phyloP scores from a whole-genome alignment of 2,329 filamentous ascomycete genomes.

The Metarhizium guizhouense region DNA sequence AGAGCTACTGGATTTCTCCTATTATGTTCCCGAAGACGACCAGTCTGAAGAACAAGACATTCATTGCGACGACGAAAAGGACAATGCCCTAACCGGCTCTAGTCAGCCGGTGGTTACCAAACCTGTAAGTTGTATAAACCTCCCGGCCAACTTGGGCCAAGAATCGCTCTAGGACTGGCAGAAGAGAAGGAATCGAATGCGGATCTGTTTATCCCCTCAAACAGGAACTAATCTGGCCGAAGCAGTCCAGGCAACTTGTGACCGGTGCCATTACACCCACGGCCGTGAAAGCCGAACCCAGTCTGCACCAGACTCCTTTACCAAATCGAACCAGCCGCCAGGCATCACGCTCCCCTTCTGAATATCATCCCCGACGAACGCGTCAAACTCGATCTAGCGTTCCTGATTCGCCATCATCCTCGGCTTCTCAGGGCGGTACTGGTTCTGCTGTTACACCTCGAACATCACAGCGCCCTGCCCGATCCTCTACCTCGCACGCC shows the following conservation, averaged over 20 bases:
- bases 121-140: constrained; percentile 12
- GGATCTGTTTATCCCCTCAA: not conserved
- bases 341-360: constrained; percentile 24
- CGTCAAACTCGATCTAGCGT: constrained; percentile 19
- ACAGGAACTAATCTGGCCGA: constrained; percentile 2
- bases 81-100: not conserved
- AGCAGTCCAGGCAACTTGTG: constrained; percentile 13
- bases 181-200: not conserved
- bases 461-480: constrained; percentile 16
- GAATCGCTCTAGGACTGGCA: not conserved
- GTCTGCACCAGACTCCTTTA: constrained; percentile 16
- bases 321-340: constrained; percentile 19
- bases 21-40: constrained; percentile 44
- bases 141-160: not conserved
- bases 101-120: constrained; percentile 2
- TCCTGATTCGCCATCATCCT: constrained; percentile 18
- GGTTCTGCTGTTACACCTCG: constrained; percentile 12
- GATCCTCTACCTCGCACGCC: constrained; percentile 19
- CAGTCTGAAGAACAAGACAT: constrained; percentile 16
- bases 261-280: constrained; percentile 17
- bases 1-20: constrained; percentile 67
- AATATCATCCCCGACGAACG: constrained; percentile 21
- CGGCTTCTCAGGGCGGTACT: not conserved
- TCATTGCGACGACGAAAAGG: constrained; percentile 14
- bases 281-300: constrained; percentile 16